These are phyloP conservation scores for Rhizopogon vulgaris DNA, from an alignment of 768 basidiomycete genomes.

Conservation along the genomic window DNA sequence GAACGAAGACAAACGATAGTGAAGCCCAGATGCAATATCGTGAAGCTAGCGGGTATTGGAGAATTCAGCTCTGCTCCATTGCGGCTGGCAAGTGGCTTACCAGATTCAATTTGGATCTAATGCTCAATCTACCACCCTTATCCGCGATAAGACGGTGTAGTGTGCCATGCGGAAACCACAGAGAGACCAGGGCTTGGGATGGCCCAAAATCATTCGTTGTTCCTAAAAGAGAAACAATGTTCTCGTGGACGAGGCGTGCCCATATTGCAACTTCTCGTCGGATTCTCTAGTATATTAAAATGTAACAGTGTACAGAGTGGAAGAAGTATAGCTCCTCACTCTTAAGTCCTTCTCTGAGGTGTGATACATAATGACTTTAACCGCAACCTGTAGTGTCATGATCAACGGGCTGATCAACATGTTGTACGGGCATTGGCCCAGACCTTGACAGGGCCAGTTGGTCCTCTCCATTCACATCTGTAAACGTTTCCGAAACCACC, in stretches of 20 bases:
- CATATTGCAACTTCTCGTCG: constrained; percentile 14
- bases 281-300: constrained; percentile 4
- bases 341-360: neutral
- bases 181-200: neutral
- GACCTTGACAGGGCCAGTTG: neutral
- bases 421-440: neutral
- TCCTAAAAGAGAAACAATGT: constrained; percentile 15
- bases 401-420: neutral
- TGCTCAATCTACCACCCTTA: neutral
- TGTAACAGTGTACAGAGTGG: neutral
- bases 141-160: neutral
- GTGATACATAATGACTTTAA: neutral
- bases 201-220: constrained; percentile 4
- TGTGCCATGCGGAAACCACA: neutral
- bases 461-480: neutral
- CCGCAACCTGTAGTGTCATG: neutral
- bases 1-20: constrained; percentile 3
- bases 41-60: constrained; percentile 3
- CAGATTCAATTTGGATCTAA: neutral
- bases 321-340: neutral
- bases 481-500: neutral
- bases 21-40: constrained; percentile 11
- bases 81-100: neutral
- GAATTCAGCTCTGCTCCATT: neutral
- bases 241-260: constrained; percentile 12